Conservation (phyloP, 169 alveolate genomes). For the Cryptosporidium sp. region DNA sequence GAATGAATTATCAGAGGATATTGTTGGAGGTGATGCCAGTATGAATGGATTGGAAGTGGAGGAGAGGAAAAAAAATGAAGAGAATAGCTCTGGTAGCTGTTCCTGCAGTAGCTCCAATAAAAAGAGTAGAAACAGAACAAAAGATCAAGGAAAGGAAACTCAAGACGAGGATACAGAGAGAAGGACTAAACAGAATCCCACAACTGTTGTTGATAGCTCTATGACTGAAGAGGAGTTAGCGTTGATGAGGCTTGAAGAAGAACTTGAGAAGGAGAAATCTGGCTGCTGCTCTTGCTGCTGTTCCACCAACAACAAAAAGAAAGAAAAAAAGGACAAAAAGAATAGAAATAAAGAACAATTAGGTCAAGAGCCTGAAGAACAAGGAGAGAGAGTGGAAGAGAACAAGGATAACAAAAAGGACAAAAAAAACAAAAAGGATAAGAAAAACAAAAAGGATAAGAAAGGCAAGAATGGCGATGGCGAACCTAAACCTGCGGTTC, state of each 20-base stretch:
- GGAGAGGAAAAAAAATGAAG: neutral
- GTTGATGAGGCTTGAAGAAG: neutral
- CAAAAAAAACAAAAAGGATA: too few species aligned
- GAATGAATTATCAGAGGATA: neutral
- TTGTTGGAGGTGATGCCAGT: neutral
- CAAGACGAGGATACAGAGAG: neutral
- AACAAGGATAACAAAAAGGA: neutral
- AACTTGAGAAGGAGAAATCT: neutral
- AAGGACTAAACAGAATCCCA: neutral
- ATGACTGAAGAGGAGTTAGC: neutral
- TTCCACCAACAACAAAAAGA: neutral
- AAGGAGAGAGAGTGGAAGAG: neutral
- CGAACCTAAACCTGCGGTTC: neutral
- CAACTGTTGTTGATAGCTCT: neutral
- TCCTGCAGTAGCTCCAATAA: neutral
- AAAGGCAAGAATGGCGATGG: neutral
- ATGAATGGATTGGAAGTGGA: neutral
- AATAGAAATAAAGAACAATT: neutral
- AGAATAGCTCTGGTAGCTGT: slow-evolving; percentile 5
- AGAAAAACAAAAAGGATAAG: neutral
- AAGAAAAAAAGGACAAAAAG: neutral
- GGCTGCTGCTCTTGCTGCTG: slow-evolving; percentile 1
- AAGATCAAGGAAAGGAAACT: neutral
- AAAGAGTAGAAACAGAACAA: neutral
- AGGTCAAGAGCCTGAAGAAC: neutral